Base-by-base conservation (phyloP, 768 basidiomycete genomes). In the Tylopilus subfusipes region DNA sequence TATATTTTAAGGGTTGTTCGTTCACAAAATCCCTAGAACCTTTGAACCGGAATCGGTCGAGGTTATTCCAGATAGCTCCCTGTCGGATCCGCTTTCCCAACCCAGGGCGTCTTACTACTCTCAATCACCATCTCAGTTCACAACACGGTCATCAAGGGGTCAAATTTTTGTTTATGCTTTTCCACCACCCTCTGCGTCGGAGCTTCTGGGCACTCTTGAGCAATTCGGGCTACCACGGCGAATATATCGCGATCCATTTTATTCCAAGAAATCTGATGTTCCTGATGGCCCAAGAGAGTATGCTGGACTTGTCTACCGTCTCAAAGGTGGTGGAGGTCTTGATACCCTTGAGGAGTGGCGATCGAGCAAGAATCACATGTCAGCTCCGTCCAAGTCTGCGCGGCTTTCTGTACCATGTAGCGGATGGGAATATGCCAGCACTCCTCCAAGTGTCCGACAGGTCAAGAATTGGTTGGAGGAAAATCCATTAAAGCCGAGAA, bases 341-440 rank as follows among this genome's bases (percentile, higher is more conserved):
- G 65, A 70, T 22, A 71, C 71, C 31, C 72, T 95, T 10, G 78
- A 85, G 22, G 79, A 84, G 12, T 96, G 93, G 83, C 61, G 73
- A 40, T 55, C 53, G 36, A 45, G 18, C 24, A 53, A 58, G 22
- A 48, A 30, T 38, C 33, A 48, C 24, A 51, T 51, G 3, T 49
- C 54, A 48, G 48, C 45, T 19, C 7, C 53, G 27, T 50, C 38
- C 18, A 40, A 36, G 13, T 30, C 6, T 13, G 53, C 25, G n/a
- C 51, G 43, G 10, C 50, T 60, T 22, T 66, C 31, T 51, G 57
- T 4, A 69, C 73, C 56, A 65, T 83, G 36, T 42, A 68, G 73
- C 24, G 90, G 90, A 6, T 95, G 92, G 93, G 92, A 94, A 62
- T 95, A 86, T 71, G 85, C 84, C 0, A 75, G 81, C 48, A 65